phyloP scores from a whole-genome alignment of 2,329 filamentous ascomycete genomes.

The Claviceps capensis region DNA sequence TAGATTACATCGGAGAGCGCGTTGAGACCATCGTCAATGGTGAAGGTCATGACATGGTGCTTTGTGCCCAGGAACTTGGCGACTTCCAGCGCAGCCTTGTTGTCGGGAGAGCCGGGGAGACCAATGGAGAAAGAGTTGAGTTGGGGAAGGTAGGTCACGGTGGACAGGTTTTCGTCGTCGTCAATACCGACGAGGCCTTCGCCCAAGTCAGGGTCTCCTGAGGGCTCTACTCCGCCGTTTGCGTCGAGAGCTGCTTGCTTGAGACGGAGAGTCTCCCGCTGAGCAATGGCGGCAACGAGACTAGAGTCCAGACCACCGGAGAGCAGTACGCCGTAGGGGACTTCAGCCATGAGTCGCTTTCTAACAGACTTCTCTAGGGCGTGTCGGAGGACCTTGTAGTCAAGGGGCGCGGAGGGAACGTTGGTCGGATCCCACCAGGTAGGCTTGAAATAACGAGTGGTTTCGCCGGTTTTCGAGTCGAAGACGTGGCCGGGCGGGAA shows the following conservation, averaged over 20 bases:
- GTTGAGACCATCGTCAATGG: constrained; percentile 92
- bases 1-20: constrained; percentile 91
- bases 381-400: constrained; percentile 69
- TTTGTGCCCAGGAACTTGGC: constrained; percentile 95
- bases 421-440: constrained; percentile 78
- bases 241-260: constrained; percentile 47
- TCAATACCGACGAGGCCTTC: constrained; percentile 86
- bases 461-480: constrained; percentile 79
- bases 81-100: constrained; percentile 80
- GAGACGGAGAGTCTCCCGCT: constrained; percentile 75
- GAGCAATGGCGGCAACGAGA: constrained; percentile 86
- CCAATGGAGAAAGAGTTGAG: constrained; percentile 99
- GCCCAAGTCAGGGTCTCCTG: constrained; percentile 40
- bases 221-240: constrained; percentile 29
- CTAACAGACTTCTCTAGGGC: constrained; percentile 82
- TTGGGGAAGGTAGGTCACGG: constrained; percentile 81
- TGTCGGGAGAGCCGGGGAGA: constrained; percentile 83
- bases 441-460: constrained; percentile 81
- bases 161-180: constrained; percentile 77
- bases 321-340: constrained; percentile 89
- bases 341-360: constrained; percentile 97
- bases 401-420: constrained; percentile 66
- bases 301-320: constrained; percentile 95
- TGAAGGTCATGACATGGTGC: constrained; percentile 97
- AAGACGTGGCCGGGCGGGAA: constrained; percentile 95